Base-by-base conservation (phyloP, 2,329 filamentous ascomycete genomes). In the Aphanocladium album region DNA sequence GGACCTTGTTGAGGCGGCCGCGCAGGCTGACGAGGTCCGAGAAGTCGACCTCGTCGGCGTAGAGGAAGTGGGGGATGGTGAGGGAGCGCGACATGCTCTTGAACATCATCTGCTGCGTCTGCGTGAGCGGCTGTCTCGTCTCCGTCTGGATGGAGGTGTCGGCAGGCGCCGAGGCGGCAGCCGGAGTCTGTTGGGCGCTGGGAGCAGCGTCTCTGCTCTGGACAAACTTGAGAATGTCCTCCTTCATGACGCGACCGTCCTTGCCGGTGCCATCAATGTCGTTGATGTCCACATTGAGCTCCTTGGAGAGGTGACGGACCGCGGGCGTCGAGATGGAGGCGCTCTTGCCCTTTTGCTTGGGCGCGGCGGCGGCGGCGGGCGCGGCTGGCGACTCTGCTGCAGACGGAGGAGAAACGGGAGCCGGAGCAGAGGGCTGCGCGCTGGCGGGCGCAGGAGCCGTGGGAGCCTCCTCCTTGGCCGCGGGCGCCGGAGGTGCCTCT, bases 51-150 rank as follows among this genome's bases (percentile, higher is more conserved):
- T 93, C 90, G 74, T 96, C 92, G 43, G 91, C 89, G 77, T 96
- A 99, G 63, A 98, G 85, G 76, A 99, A 97, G 76, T 98, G 95
- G 0, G 95, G 95, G 68, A 97, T 98, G 55, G 77, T 85, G 64
- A 99, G 83, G 2, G 93, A 97, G 62, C 87, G 87, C 16, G 93
- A 97, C 95, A 99, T 99, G 62, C 87, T 84, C 78, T 96, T 97
- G 86, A 96, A 98, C 95, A 99, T 99, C 71, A 91, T 89, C 41
- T 84, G 82, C 76, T 98, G 93, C 16, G 90, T 89, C 41, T 87
- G 88, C 14, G 90, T 90, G 63, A 99, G 79, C 61, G 84, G 79
- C 35, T 88, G 80, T 2, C 80, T 75, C 9, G 86, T 89, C 74
- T 98, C 95, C 58, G 77, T 78, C 72, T 90, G 88, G 50, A 77